Percentiles rank a stretch among this genome's conserved stretches.
These are phyloP conservation scores for Eucalyptus cloeziana DNA, from an alignment of 345 rosid species.

Conservation along the genomic window DNA sequence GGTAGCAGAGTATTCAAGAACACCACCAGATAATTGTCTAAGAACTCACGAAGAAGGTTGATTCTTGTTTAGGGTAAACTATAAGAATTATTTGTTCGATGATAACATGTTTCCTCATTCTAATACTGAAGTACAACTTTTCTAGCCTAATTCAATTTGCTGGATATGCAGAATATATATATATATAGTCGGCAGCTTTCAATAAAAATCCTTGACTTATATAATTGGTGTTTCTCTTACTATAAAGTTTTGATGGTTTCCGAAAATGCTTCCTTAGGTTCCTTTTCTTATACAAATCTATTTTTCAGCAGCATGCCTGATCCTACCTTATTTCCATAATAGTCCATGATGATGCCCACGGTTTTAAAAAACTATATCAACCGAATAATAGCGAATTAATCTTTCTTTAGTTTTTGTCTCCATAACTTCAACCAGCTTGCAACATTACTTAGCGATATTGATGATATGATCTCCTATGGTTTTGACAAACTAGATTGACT, in stretches of 20 bases:
- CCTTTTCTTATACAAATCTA: neutral
- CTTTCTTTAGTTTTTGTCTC: neutral
- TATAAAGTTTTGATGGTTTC: neutral
- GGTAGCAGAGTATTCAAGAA: neutral
- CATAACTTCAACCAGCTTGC: neutral
- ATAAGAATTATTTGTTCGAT: neutral
- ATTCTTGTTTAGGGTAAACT: neutral
- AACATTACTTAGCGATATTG: neutral
- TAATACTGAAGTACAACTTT: neutral
- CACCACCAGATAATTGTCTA: neutral
- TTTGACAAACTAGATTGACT: constrained; percentile 40
- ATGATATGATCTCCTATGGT: neutral
- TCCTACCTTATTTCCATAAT: neutral
- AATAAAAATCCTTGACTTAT: too few species aligned
- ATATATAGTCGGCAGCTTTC: constrained; percentile 1
- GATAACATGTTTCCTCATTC: neutral
- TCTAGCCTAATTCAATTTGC: neutral
- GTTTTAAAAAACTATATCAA: neutral
- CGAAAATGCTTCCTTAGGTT: neutral
- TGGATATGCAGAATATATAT: constrained; percentile 19
- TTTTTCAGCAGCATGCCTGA: neutral
- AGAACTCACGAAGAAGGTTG: constrained; percentile 23
- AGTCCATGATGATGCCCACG: neutral
- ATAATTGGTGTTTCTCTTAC: neutral
- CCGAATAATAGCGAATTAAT: neutral